Percentiles rank a stretch among this genome's conserved stretches.
Conservation (phyloP, 208 protist genomes). For the Trypanosoma brucei region DNA sequence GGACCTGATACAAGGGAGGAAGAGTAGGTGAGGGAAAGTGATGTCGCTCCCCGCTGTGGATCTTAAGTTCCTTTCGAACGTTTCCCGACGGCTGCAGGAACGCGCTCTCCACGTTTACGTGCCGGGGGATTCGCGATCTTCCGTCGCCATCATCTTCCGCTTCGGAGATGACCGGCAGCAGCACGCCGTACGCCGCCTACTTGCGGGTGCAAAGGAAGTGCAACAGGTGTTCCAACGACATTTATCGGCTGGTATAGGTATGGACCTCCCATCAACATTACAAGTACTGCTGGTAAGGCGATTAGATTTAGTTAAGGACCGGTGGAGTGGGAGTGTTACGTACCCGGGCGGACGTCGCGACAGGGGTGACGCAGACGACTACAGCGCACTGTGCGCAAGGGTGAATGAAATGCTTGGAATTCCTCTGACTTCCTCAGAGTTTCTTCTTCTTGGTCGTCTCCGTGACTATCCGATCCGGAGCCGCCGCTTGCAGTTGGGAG, state of each 20-base stretch:
- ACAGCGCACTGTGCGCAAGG: slow-evolving; percentile 35
- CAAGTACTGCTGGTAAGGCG: slow-evolving; percentile 69
- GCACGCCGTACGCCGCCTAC: not conserved
- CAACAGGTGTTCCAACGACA: slow-evolving; percentile 2
- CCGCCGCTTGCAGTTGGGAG: slow-evolving; percentile 15
- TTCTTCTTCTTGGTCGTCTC: slow-evolving; percentile 57
- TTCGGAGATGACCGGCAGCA: slow-evolving; percentile 50
- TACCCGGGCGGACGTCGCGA: slow-evolving; percentile 80
- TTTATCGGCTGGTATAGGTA: slow-evolving; percentile 5
- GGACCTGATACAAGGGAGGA: not conserved
- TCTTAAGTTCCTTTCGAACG: slow-evolving; percentile 40
- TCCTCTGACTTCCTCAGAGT: slow-evolving; percentile 43
- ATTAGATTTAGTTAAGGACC: slow-evolving; percentile 30
- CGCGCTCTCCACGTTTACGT: slow-evolving; percentile 46
- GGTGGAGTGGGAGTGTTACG: slow-evolving; percentile 69
- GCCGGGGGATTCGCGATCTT: slow-evolving; percentile 38
- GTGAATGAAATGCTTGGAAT: slow-evolving; percentile 56
- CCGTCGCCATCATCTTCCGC: slow-evolving; percentile 56
- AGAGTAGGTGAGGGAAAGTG: not conserved
- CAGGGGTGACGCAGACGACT: slow-evolving; percentile 57
- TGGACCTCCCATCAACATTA: slow-evolving; percentile 29
- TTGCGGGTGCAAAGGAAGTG: not conserved
- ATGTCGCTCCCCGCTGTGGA: slow-evolving; percentile 45
- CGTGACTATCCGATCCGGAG: slow-evolving; percentile 42
- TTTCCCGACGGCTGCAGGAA: slow-evolving; percentile 30